A percentile compares a stretch with the other conserved stretches of the same genome.
Conservation (phyloP, 2,329 filamentous ascomycete genomes). For the Sclerotinia glacialis region DNA sequence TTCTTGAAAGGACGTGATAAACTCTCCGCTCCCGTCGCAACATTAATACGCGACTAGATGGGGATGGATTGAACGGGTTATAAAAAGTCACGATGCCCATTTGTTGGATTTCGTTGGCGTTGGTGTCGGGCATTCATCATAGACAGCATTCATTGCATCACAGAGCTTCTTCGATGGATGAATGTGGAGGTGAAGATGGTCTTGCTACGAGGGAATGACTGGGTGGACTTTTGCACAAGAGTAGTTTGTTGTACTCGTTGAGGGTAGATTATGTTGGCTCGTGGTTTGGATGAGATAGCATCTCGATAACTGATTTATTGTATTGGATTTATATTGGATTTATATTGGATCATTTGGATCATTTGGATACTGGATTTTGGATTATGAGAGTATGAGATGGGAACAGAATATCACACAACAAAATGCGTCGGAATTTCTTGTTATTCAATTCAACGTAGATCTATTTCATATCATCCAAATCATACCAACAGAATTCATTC, state of each 20-base stretch:
- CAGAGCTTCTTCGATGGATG: constrained; percentile 14
- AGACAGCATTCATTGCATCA: constrained; percentile 36
- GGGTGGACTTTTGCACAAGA: constrained; percentile 3
- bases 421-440: background rate
- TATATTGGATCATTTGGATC: background rate
- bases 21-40: constrained; percentile 79
- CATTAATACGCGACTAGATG: constrained; percentile 67
- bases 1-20: constrained; percentile 90
- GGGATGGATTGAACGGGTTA: constrained; percentile 17
- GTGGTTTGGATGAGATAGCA: background rate
- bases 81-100: constrained; percentile 17
- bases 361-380: background rate
- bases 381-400: background rate
- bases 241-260: background rate
- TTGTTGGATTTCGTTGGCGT: constrained; percentile 30
- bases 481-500: too few relatives aligned
- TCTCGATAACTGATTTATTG: background rate
- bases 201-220: background rate
- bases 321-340: background rate
- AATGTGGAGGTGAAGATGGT: background rate
- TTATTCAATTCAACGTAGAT: background rate
- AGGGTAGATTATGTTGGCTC: background rate
- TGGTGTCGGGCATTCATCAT: constrained; percentile 29
- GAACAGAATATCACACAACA: background rate
- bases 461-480: background rate